Percentiles rank a stretch among this genome's conserved stretches.
Conservation (phyloP, 306 rosid genomes). For the Alnus glutinosa region DNA sequence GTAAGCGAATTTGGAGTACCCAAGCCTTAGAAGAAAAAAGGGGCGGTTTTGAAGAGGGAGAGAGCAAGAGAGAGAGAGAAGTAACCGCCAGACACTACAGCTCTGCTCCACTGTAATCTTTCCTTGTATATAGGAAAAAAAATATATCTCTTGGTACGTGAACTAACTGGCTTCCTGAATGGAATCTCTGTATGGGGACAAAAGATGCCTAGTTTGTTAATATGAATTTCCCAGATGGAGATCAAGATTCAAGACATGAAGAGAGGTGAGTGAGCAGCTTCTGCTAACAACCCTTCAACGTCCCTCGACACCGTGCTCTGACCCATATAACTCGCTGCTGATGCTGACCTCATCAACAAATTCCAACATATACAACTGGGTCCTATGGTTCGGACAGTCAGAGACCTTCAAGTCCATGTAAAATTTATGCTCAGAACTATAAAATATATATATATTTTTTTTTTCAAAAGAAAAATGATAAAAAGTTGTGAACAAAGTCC, state of each 20-base stretch:
- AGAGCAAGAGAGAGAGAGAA: background rate
- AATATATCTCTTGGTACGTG: background rate
- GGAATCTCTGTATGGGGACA: constrained; percentile 23
- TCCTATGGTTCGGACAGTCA: background rate
- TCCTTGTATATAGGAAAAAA: background rate
- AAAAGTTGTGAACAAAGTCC: background rate
- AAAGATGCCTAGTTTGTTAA: background rate
- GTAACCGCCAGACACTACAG: background rate
- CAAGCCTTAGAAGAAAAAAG: constrained; percentile 6
- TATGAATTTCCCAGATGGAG: constrained; percentile 18
- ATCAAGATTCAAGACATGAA: constrained; percentile 2
- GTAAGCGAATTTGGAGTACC: background rate
- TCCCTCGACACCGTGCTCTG: background rate
- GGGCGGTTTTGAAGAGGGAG: background rate
- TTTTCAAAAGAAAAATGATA: background rate
- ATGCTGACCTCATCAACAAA: background rate
- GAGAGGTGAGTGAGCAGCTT: background rate
- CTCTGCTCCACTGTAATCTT: background rate
- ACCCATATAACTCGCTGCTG: background rate
- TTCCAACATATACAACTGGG: background rate
- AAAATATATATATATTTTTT: background rate
- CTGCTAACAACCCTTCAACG: constrained; percentile 35
- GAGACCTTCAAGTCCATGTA: background rate
- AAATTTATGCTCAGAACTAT: background rate
- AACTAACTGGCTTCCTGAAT: background rate